A percentile compares a stretch with the other conserved stretches of the same genome.
These are phyloP conservation scores for Colletotrichum magnum DNA, from an alignment of 2,329 filamentous ascomycete genomes.

Conservation along the genomic window DNA sequence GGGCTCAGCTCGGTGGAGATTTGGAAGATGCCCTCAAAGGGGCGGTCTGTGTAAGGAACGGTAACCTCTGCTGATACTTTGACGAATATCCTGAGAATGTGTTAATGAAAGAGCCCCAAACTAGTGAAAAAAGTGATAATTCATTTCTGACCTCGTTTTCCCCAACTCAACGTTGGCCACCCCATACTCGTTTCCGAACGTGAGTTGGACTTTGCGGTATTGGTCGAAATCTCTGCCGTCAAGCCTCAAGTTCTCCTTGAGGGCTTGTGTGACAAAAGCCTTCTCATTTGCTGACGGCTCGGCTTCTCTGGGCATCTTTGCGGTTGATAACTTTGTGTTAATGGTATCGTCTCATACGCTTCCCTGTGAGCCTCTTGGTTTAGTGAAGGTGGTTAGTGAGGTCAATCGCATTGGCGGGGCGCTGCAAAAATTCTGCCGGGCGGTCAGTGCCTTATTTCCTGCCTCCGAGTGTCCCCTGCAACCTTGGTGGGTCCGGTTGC, in stretches of 20 bases:
- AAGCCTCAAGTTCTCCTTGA: slow-evolving; percentile 84
- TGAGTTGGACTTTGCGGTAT: slow-evolving; percentile 82
- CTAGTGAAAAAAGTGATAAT: too few relatives aligned
- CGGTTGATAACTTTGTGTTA: slow-evolving; percentile 40
- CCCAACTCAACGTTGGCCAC: slow-evolving; percentile 89
- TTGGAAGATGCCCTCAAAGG: slow-evolving; percentile 95
- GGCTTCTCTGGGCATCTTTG: slow-evolving; percentile 89
- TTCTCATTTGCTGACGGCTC: slow-evolving; percentile 92
- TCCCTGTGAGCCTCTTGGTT: slow-evolving; percentile 3
- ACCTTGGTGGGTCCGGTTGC: neutral
- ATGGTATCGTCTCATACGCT: slow-evolving; percentile 35
- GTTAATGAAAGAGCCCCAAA: slow-evolving; percentile 12
- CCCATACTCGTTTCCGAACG: slow-evolving; percentile 92
- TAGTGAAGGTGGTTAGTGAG: slow-evolving; percentile 40
- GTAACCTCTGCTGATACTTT: slow-evolving; percentile 91
- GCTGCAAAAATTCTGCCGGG: slow-evolving; percentile 63
- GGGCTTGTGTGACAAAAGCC: slow-evolving; percentile 86
- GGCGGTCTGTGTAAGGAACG: slow-evolving; percentile 86
- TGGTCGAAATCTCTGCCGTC: slow-evolving; percentile 88
- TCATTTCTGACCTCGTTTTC: slow-evolving; percentile 80
- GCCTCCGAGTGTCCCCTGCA: neutral
- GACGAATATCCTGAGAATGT: slow-evolving; percentile 76
- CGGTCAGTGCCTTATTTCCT: slow-evolving; percentile 53
- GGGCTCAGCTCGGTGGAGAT: slow-evolving; percentile 93
- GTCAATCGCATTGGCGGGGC: slow-evolving; percentile 42